Evolutionary conservation across 805 yeast species (phyloP).

Genomic region (Kluyveromyces starmeri): DNA sequence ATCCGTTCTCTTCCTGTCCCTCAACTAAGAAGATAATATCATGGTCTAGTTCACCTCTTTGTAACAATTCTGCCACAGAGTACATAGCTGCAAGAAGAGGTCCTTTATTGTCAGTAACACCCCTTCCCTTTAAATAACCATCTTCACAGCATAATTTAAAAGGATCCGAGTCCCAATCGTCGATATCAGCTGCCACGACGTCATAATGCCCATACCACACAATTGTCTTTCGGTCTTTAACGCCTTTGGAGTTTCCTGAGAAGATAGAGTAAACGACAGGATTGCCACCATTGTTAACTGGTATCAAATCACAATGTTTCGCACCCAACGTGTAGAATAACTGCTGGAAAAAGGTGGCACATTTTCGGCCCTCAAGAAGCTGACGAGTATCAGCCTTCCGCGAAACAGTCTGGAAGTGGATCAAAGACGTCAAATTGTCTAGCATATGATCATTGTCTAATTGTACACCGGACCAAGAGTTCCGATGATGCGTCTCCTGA

Average conservation of each 20-base stretch:
- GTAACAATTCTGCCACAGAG: constrained; percentile 68
- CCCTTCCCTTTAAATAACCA: constrained; percentile 86
- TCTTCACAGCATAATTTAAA: constrained; percentile 65
- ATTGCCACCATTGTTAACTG: constrained; percentile 61
- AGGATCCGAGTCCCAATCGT: constrained; percentile 73
- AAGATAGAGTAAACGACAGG: constrained; percentile 80
- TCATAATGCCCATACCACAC: constrained; percentile 96
- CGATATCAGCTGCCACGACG: constrained; percentile 67
- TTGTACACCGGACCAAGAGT: constrained; percentile 8
- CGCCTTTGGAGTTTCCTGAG: constrained; percentile 32
- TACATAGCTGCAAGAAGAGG: constrained; percentile 81
- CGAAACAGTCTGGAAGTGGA: constrained; percentile 70
- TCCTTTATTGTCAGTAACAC: constrained; percentile 92
- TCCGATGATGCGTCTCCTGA: background rate
- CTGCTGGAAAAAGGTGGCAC: constrained; percentile 67
- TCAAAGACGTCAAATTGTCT: constrained; percentile 48
- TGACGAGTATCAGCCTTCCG: constrained; percentile 46
- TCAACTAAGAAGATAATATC: constrained; percentile 82
- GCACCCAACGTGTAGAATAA: constrained; percentile 66
- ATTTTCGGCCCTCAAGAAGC: constrained; percentile 70
- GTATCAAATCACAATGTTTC: constrained; percentile 51
- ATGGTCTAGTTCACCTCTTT: constrained; percentile 41
- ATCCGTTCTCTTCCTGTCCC: constrained; percentile 95
- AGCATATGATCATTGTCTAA: constrained; percentile 56
- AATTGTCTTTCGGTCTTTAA: constrained; percentile 35